phyloP scores from a whole-genome alignment of 495 filamentous ascomycete genomes.

The Podospora bellae-mahoneyi region DNA sequence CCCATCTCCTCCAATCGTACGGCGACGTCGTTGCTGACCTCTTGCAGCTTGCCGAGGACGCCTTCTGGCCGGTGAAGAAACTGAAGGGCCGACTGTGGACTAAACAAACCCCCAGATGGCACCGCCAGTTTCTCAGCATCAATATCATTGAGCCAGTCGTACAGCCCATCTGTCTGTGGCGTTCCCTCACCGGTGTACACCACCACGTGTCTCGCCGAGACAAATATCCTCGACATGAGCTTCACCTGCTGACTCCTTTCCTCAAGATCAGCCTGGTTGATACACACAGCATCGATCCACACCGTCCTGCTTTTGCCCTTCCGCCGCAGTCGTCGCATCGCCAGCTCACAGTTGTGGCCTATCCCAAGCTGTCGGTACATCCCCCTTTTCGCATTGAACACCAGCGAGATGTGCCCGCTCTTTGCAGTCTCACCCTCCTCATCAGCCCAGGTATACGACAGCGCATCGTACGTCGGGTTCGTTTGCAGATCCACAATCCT shows the following conservation, averaged over 20 bases:
- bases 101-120: slow-evolving; percentile 3
- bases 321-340: slow-evolving; percentile 20
- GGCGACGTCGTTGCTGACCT: not conserved
- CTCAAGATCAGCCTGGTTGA: slow-evolving; percentile 7
- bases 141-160: slow-evolving; percentile 20
- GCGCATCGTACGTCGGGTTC: slow-evolving; percentile 19
- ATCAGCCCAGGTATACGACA: slow-evolving; percentile 27
- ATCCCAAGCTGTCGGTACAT: slow-evolving; percentile 9
- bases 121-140: slow-evolving; percentile 11
- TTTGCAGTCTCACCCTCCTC: slow-evolving; percentile 6
- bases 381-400: not conserved
- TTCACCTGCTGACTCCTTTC: not conserved
- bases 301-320: not conserved
- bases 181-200: slow-evolving; percentile 17
- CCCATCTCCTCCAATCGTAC: not conserved
- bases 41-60: not conserved
- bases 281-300: slow-evolving; percentile 8
- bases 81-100: not conserved
- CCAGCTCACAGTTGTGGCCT: slow-evolving; percentile 21
- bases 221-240: slow-evolving; percentile 8
- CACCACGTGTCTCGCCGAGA: not conserved
- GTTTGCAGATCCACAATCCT: not conserved
- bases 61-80: not conserved
- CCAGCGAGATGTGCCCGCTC: not conserved
- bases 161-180: slow-evolving; percentile 14